Evolutionary conservation across 2,329 filamentous ascomycete genomes (phyloP), one percentile per base, ranked within the genome.

Genomic region (Claviceps africana): DNA sequence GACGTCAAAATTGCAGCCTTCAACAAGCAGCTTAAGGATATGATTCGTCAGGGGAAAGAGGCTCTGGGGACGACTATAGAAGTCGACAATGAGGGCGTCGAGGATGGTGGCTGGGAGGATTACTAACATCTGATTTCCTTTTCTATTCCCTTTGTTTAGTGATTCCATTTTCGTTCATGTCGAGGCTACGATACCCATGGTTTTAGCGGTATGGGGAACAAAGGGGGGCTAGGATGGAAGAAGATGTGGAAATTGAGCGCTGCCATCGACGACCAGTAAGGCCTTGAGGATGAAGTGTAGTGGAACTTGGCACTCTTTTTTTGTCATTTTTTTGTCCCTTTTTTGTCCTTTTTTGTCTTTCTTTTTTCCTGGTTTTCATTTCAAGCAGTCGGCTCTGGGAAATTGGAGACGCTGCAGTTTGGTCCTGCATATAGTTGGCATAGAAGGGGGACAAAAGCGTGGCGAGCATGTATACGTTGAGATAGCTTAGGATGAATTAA

Each of bases 41-140:
- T 98, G 85, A 94, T 98, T 51, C 77, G 83, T 2, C 85, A 97
- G 67, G 93, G 90, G 0, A 85, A 85, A 59, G 85, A 93, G 65
- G 93, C 93, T 1, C 69, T 98, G 19, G 90, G 84, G 2, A 86
- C 85, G 21, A 85, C 73, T 42, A 72, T 87, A 48, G 82, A 86
- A 62, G 75, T 88, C 44, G 76, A 79, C 40, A 69, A 70, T 28
- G 74, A 71, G 68, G 70, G 79, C 42, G 69, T 69, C 30, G 74
- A 71, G 68, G 71, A 72, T 50, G 72, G 70, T 44, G 71, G 51
- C 2, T 58, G 57, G 57, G 57, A 72, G 39, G 59, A 68, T 51
- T 62, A 53, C 25, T 55, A 47, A 50, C 25, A 37, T 28, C 4
- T 25, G 11, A 13, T 25, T 31, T 44, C 8, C 15, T 21, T 44